Percentiles rank a stretch among this genome's conserved stretches.
phyloP scores from a whole-genome alignment of 169 alveolate species.

The Plasmodium berghei region DNA sequence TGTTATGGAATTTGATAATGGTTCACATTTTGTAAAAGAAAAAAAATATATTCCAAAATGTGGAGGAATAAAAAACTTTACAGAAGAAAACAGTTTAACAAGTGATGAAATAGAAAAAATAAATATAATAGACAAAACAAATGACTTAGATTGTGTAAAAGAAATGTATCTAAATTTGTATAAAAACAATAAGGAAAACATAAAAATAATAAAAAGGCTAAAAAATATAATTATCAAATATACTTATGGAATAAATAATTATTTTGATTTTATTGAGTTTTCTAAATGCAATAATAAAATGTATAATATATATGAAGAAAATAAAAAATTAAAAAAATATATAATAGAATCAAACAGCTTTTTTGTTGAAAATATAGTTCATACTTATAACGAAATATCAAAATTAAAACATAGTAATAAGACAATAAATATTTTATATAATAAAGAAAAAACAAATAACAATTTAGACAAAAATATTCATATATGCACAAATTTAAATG shows the following conservation, averaged over 20 bases:
- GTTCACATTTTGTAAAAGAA: no score
- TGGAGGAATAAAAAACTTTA: no score
- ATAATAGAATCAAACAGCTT: slow-evolving; percentile 39
- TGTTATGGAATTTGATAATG: no score
- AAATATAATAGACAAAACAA: neutral
- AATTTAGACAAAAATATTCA: neutral
- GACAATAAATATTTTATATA: slow-evolving; percentile 46
- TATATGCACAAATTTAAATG: neutral
- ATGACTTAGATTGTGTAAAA: neutral
- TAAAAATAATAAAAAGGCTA: neutral
- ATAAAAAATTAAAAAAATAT: slow-evolving; percentile 45
- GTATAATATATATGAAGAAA: slow-evolving; percentile 54
- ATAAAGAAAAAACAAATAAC: slow-evolving; percentile 45
- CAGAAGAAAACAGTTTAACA: no score
- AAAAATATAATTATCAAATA: slow-evolving; percentile 39
- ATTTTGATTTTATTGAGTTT: slow-evolving; percentile 29
- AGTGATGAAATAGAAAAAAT: no score
- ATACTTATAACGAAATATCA: slow-evolving; percentile 30
- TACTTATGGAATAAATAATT: slow-evolving; percentile 37
- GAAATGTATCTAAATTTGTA: neutral
- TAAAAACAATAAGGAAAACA: neutral
- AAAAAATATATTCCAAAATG: no score
- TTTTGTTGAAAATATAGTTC: slow-evolving; percentile 24
- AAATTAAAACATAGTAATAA: slow-evolving; percentile 50
- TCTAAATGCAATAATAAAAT: slow-evolving; percentile 15